Evolutionary conservation across 1,139 yeast genomes (phyloP).

Genomic region (Geotrichum macrosporum): DNA sequence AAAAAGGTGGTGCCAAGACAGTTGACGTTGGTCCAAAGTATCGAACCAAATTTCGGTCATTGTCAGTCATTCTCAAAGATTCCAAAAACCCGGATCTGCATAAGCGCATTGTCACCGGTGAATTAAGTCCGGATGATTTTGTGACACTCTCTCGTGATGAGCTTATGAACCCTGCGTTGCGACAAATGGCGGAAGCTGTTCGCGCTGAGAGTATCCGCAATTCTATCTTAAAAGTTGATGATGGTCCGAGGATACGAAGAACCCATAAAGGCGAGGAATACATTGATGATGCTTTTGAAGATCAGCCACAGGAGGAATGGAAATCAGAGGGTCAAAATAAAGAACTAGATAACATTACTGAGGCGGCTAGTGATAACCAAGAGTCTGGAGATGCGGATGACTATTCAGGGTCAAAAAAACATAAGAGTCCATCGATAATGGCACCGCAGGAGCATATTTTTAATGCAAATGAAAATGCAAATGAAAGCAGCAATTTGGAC

Average conservation of each 20-base stretch:
- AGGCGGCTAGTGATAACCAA: conserved; percentile 20
- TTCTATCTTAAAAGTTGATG: conserved; percentile 53
- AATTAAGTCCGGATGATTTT: conserved; percentile 48
- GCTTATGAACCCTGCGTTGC: conserved; percentile 66
- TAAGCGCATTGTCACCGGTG: conserved; percentile 46
- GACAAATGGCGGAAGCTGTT: conserved; percentile 66
- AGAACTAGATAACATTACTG: conserved; percentile 13
- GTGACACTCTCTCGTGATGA: conserved; percentile 61
- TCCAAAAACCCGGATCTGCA: conserved; percentile 48
- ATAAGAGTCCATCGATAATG: conserved; percentile 6
- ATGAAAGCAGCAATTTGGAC: background rate
- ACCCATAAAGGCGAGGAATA: conserved; percentile 87
- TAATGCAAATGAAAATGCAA: background rate
- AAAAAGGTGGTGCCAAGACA: conserved; percentile 28
- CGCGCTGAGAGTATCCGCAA: conserved; percentile 62
- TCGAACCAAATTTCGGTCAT: conserved; percentile 51
- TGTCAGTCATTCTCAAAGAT: conserved; percentile 53
- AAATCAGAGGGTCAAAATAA: conserved; percentile 17
- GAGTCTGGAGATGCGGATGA: conserved; percentile 22
- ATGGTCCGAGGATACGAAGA: conserved; percentile 60
- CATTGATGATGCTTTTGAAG: conserved; percentile 53
- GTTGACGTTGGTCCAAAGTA: conserved; percentile 44
- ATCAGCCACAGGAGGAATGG: conserved; percentile 19
- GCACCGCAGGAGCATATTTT: conserved; percentile 1
- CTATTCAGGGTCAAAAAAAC: conserved; percentile 17